Evolutionary conservation across 176 grass and related monocot genomes (phyloP), one percentile per base, ranked within the genome.

Genomic region (Aegilops tauschii): DNA sequence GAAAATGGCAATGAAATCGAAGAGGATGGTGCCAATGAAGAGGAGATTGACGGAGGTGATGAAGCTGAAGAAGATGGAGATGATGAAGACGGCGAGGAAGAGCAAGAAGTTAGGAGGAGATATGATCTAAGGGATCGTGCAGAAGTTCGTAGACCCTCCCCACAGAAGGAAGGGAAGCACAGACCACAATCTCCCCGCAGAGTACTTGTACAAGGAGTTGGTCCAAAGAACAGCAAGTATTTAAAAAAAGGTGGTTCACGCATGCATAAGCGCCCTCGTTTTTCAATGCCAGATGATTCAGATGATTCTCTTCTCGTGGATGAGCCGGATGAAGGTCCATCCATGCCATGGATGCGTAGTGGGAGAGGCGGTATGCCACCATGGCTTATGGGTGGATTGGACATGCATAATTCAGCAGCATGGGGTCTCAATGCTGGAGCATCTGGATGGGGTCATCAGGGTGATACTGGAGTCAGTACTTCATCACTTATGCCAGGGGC

Each of bases 231-330:
- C 77, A 87, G 23, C 78, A 99, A 91, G 65, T 99, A 97, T 86
- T 73, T 99, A 39, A 96, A 96, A 68, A 99, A 99, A 61, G 92
- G 92, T 77, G 97, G 97, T 42, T 88, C 97, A 27, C 89, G 97
- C 77, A 92, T 97, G 79, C 94, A 97, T 82, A 99, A 96, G 69
- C 90, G 94, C 12, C 47, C 86, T 35, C 86, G 94, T 40, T 90
- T 93, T 14, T 87, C 97, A 49, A 66, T 99, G 78, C 97, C 97
- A 82, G 94, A 99, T 34, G 97, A 99, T 85, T 94, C 97, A 76
- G 97, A 99, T 84, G 97, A 99, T 85, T 99, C 97, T 83, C 97
- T 99, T 84, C 92, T 99, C 84, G 97, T 99, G 80, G 94, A 99
- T 59, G 97, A 99, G 62, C 88, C 92, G 5, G 94, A 99, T 65